Percentiles rank a stretch among this genome's conserved stretches.
Evolutionary conservation across 495 filamentous ascomycete genomes (phyloP).

Genomic region (Daldinia concentrica): DNA sequence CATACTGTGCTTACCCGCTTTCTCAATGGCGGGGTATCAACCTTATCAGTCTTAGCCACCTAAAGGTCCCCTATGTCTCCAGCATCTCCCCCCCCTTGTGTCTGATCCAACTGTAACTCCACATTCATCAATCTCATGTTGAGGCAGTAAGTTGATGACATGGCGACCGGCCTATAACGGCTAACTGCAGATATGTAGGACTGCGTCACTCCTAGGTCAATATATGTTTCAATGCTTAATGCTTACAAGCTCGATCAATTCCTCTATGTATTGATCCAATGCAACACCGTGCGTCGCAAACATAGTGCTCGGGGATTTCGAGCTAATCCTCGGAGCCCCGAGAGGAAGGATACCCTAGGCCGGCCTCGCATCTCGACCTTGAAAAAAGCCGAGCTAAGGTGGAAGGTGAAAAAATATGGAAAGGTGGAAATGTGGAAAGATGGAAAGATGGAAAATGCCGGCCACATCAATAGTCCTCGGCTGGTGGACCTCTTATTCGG

Average conservation of each 20-base stretch:
- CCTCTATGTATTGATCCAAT: constrained; percentile 11
- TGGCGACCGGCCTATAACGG: constrained; percentile 34
- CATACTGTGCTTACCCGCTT: constrained; percentile 25
- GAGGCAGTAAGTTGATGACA: constrained; percentile 34
- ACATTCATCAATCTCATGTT: constrained; percentile 42
- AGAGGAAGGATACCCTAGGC: constrained; percentile 8
- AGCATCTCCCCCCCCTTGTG: neutral
- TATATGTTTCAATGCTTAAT: constrained; percentile 35
- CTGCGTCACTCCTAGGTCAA: constrained; percentile 36
- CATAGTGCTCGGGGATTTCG: constrained; percentile 22
- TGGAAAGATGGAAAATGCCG: constrained; percentile 10
- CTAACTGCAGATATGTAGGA: constrained; percentile 40
- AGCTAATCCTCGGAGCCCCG: constrained; percentile 32
- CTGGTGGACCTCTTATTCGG: constrained; percentile 18
- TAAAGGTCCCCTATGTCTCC: constrained; percentile 16
- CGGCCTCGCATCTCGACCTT: constrained; percentile 4
- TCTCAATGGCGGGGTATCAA: constrained; percentile 39
- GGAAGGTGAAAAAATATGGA: neutral
- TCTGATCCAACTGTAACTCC: constrained; percentile 36
- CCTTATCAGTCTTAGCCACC: constrained; percentile 36
- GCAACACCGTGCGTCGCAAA: constrained; percentile 41
- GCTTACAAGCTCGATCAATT: constrained; percentile 20
- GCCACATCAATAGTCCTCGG: constrained; percentile 34
- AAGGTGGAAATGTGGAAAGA: neutral
- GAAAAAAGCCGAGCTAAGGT: constrained; percentile 1